Evolutionary conservation across 2,329 filamentous ascomycete genomes (phyloP), one percentile per base, ranked within the genome.

Genomic region (Bipolaris gigantea): DNA sequence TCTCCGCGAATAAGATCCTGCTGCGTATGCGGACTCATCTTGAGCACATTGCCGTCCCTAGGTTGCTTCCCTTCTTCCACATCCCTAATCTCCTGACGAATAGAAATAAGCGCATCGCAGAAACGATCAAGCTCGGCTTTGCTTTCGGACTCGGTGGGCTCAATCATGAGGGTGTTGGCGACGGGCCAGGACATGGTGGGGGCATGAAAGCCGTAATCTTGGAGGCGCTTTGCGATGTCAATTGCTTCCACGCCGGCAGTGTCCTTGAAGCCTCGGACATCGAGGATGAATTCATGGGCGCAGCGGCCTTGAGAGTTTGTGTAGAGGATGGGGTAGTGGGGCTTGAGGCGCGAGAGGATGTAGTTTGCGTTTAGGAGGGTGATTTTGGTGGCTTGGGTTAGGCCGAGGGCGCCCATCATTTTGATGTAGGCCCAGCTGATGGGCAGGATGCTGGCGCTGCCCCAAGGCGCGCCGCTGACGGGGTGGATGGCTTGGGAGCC

Each of bases 161-260:
- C 93, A 62, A 97, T 96, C 93, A 97, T 97, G 40, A 97, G 85
- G 0, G 93, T 97, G 77, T 95, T 95, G 48, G 90, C 84, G 2
- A 97, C 92, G 1, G 93, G 93, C 90, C 90, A 97, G 73, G 87
- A 92, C 93, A 97, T 97, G 48, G 93, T 97, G 0, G 93, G 93
- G 1, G 92, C 90, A 76, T 97, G 93, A 84, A 97, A 97, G 38
- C 93, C 93, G 73, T 96, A 97, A 73, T 97, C 93, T 76, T 97
- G 92, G 18, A 97, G 85, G 59, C 93, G 90, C 82, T 97, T 97
- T 69, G 93, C 93, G 61, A 97, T 89, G 71, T 97, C 93, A 65
- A 96, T 94, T 27, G 89, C 93, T 77, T 97, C 92, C 65, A 97
- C 80, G 23, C 90, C 91, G 6, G 89, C 85, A 0, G 86, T 85